Evolutionary conservation across 2,329 filamentous ascomycete species (phyloP), one percentile per base, ranked within the genome.

Genomic region (Xylaria arbuscula): DNA sequence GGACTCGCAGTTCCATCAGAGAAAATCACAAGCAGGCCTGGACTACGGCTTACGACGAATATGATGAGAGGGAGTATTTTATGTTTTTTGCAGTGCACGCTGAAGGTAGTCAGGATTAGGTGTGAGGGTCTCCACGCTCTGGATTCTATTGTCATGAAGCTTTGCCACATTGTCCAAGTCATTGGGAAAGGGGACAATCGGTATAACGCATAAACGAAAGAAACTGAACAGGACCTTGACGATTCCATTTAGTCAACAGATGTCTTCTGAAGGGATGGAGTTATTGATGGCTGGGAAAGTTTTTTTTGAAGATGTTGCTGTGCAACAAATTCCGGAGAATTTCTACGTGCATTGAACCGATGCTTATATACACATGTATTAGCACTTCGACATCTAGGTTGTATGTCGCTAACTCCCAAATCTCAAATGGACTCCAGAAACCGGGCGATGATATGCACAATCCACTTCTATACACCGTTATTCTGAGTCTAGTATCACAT

Each of bases 81-180:
- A 79, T 79, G 77, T 72, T 72, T 82, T 79, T 51, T 81, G 77
- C 0, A 82, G 66, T 5, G 28, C 10, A 82, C 73, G 0, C 80
- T 78, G 19, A 70, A 70, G 3, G 71, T 66, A 6, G 75, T 72
- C 13, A 78, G 70, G n/a, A 50, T 5, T 5, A 28, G 22, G 22
- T 6, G 10, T 1, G 22, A 50, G 22, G 22, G 8, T 13, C 15
- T 45, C 28, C 2, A 28, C 28, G 28, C 28, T 28, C 28, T 28
- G 5, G 28, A 5, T 28, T 28, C 2, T 5, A 28, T 28, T 5
- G 28, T 5, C 28, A 5, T 28, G 28, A 3, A 28, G 28, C 28
- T 28, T 28, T 28, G 28, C 28, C 28, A 28, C 28, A 28, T 28
- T 5, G 28, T 28, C 28, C 5, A 28, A 28, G 28, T 28, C 28